These are phyloP conservation scores for Cyclotella cryptica DNA, from an alignment of 108 stramenopile species.

Conservation along the genomic window DNA sequence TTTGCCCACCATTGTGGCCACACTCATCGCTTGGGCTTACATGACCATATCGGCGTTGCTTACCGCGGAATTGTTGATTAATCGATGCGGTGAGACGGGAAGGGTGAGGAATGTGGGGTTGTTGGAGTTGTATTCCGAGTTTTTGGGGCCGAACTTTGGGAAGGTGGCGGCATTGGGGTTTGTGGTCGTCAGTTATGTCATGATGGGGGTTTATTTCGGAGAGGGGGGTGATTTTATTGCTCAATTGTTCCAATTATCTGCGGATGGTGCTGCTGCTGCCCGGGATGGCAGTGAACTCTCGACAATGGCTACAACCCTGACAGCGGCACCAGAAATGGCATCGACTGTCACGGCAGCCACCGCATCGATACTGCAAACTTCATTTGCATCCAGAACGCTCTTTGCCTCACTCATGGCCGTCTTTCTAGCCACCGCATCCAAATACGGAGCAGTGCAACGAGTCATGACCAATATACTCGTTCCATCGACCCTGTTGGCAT, in stretches of 20 bases:
- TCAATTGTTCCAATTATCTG: conserved; percentile 21
- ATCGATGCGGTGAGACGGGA: conserved; percentile 71
- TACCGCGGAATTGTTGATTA: conserved; percentile 85
- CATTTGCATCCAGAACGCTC: conserved; percentile 33
- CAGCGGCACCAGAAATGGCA: conserved; percentile 3
- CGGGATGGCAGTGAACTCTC: background rate
- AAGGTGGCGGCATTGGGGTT: conserved; percentile 75
- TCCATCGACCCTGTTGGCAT: conserved; percentile 58
- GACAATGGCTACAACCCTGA: background rate
- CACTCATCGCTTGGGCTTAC: conserved; percentile 79
- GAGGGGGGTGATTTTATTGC: conserved; percentile 77
- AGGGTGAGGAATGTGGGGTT: conserved; percentile 62
- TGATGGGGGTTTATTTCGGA: conserved; percentile 87
- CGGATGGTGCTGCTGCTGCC: background rate
- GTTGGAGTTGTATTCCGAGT: conserved; percentile 64
- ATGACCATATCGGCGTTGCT: conserved; percentile 89
- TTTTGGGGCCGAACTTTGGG: conserved; percentile 51
- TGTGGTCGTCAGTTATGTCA: conserved; percentile 83
- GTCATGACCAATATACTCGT: conserved; percentile 75
- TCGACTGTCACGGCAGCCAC: conserved; percentile 5
- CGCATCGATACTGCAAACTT: background rate
- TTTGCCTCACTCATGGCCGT: conserved; percentile 52
- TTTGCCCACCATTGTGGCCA: conserved; percentile 67
- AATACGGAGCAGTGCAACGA: conserved; percentile 39
- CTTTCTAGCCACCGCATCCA: conserved; percentile 42